Conservation (phyloP, 2,329 filamentous ascomycete species). For the Aureobasidium sp. region DNA sequence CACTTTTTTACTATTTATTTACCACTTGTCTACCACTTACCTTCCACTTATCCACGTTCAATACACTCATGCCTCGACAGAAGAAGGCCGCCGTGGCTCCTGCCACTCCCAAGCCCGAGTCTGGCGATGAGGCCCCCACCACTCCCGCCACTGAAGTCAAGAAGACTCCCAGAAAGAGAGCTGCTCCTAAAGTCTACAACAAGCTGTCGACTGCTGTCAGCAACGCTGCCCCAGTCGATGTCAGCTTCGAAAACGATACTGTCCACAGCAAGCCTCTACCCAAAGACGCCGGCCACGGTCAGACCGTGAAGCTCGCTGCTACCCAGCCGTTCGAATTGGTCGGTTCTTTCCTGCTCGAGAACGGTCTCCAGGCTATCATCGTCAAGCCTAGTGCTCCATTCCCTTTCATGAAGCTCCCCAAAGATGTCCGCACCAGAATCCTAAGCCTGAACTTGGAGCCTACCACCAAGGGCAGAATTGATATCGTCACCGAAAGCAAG, state of each 20-base stretch:
- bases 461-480: slow-evolving; percentile 22
- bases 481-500: slow-evolving; percentile 27
- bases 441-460: slow-evolving; percentile 17
- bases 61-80: neutral
- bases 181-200: neutral
- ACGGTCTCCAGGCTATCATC: slow-evolving; percentile 31
- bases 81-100: slow-evolving; percentile 12
- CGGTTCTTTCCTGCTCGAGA: slow-evolving; percentile 27
- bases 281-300: slow-evolving; percentile 22
- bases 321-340: slow-evolving; percentile 27
- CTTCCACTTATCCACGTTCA: neutral
- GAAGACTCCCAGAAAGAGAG: slow-evolving; percentile 19
- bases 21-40: neutral
- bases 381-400: slow-evolving; percentile 30
- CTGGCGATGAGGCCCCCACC: slow-evolving; percentile 6
- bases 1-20: neutral
- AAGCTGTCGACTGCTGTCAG: slow-evolving; percentile 17
- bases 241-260: slow-evolving; percentile 22
- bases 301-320: slow-evolving; percentile 28
- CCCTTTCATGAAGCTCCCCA: slow-evolving; percentile 26
- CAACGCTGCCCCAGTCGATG: slow-evolving; percentile 22
- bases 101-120: slow-evolving; percentile 16
- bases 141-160: slow-evolving; percentile 3
- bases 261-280: slow-evolving; percentile 17
- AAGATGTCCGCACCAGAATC: neutral